Conservation (phyloP, 2,329 filamentous ascomycete species). For the Plectosphaerella sp. region DNA sequence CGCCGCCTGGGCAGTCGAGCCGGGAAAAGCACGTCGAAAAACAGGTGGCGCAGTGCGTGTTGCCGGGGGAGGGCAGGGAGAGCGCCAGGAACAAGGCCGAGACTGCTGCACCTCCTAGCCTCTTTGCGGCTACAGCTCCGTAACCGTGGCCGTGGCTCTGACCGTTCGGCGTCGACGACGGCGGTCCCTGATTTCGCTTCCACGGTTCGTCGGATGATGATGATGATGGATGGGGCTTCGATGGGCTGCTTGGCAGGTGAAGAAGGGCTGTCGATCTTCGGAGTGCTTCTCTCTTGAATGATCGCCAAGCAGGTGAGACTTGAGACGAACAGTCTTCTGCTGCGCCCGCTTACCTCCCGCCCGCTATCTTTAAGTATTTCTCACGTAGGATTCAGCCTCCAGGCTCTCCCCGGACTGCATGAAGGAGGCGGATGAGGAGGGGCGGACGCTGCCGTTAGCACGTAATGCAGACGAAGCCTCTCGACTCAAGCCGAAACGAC, state of each 20-base stretch:
- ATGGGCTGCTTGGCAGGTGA: too few relatives aligned
- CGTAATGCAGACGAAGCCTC: background rate
- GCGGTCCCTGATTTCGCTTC: too few relatives aligned
- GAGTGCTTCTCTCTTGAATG: background rate
- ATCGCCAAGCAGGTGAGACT: background rate
- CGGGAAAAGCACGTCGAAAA: background rate
- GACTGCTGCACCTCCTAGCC: too few relatives aligned
- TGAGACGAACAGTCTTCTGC: background rate
- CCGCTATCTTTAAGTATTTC: background rate
- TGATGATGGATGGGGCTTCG: too few relatives aligned
- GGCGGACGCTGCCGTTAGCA: background rate
- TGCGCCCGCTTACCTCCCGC: background rate
- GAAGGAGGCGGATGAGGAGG: background rate
- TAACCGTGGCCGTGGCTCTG: too few relatives aligned
- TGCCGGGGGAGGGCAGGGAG: too few relatives aligned
- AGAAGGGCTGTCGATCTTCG: background rate
- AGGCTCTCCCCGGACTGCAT: background rate
- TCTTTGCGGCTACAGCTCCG: too few relatives aligned
- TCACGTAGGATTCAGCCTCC: background rate
- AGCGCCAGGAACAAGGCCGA: too few relatives aligned
- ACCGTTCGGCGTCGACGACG: too few relatives aligned
- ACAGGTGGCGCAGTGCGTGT: background rate
- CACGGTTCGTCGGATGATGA: too few relatives aligned
- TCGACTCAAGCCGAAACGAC: background rate
- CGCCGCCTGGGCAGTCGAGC: background rate